Conservation (phyloP, 2,329 filamentous ascomycete genomes). For the Beauveria caledonica region DNA sequence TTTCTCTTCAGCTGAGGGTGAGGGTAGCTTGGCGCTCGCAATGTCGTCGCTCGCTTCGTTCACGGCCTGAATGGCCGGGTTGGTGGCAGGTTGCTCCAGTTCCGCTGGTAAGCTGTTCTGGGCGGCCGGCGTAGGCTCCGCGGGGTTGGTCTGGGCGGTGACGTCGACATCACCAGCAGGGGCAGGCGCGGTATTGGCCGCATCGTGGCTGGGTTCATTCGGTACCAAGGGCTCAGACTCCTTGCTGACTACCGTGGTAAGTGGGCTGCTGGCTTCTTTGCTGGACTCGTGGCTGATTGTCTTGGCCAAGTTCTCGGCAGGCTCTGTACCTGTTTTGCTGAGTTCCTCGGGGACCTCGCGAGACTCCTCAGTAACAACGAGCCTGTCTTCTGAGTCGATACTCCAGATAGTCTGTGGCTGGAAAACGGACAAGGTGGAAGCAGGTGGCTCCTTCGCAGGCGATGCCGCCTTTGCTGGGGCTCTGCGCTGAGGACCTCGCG, state of each 20-base stretch:
- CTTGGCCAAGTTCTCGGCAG: not conserved
- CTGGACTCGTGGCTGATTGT: not conserved
- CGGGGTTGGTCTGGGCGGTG: not conserved
- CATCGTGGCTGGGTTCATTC: not conserved
- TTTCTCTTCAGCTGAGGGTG: not conserved
- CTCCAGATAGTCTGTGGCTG: conserved; percentile 41
- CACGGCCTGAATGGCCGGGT: not conserved
- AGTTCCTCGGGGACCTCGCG: not conserved
- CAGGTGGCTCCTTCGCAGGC: conserved; percentile 20
- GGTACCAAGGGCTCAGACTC: not conserved
- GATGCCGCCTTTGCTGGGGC: conserved; percentile 44
- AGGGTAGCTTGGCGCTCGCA: not conserved
- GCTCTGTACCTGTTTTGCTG: not conserved
- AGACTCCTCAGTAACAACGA: not conserved
- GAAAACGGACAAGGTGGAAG: conserved; percentile 38
- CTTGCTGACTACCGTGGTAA: not conserved
- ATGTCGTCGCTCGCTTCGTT: not conserved
- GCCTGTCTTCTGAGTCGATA: conserved; percentile 42
- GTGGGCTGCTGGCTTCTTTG: not conserved
- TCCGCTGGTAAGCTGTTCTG: not conserved
- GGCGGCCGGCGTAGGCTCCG: not conserved
- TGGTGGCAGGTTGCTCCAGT: not conserved
- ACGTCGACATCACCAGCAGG: not conserved
- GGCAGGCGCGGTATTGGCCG: not conserved
- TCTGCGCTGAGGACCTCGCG: conserved; percentile 76